Base-by-base conservation (phyloP, 495 filamentous ascomycete genomes). In the Tuber indicum region DNA sequence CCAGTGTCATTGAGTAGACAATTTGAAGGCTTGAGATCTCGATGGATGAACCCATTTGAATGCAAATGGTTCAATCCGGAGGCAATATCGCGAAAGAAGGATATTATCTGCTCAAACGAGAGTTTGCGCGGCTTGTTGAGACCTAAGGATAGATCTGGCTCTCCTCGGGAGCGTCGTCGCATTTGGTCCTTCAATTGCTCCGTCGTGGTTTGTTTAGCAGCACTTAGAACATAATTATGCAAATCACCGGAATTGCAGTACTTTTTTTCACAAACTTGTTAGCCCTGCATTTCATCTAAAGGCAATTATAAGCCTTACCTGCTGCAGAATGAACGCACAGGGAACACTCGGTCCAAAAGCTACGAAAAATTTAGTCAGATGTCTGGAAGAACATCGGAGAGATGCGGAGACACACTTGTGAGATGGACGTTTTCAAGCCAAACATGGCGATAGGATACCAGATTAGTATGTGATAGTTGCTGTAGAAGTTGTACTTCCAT, bases 201-300 rank as follows among this genome's bases (percentile, higher is more conserved):
- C 43, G 91, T 91, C 1, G 93, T 93, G 9, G 88, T 86, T 3
- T 89, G 88, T 71, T 90, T 87, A 4, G 86, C 82, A n/a, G 89
- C 86, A n/a, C 91, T 89, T 69, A 93, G 86, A 32, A 98, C 89
- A 83, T 97, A 96, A 70, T 91, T 88, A 73, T 96, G 91, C 8
- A 99, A 87, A 84, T 98, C 96, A n/a, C 96, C 96, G 14, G 90
- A 88, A 83, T 98, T 97, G 86, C 96, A 99, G 81, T 97, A 98
- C 83, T 83, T 66, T 21, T 62, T 41, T 32, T 66, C 46, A 17
- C 43, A 36, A 72, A 47, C 72, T 66, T 66, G 82, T 52, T 62
- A 76, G 45, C 41, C 46, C 19, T 45, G 32, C 36, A 26, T 14
- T 47, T 76, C 26, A 32, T 70, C 23, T 23, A 16, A 52, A 52